These are phyloP conservation scores for Penicillium olsonii DNA, from an alignment of 2,329 filamentous ascomycete genomes.

Conservation along the genomic window DNA sequence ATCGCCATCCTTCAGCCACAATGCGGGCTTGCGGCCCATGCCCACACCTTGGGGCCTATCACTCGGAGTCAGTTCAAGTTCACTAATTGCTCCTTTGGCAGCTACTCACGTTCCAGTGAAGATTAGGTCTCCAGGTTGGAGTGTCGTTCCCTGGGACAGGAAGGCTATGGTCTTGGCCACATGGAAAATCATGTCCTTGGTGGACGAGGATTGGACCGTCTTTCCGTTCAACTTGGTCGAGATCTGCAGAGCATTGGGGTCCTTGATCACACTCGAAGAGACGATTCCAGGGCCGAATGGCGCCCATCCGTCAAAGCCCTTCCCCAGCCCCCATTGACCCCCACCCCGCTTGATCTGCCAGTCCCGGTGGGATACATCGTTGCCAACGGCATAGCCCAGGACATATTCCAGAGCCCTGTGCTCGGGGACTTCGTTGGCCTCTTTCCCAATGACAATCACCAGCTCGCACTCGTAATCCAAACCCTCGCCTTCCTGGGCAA, in stretches of 20 bases:
- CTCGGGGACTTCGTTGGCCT: constrained; percentile 66
- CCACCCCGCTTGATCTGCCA: constrained; percentile 71
- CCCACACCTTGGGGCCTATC: constrained; percentile 67
- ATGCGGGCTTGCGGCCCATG: constrained; percentile 65
- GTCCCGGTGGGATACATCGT: constrained; percentile 78
- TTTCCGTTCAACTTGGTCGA: constrained; percentile 53
- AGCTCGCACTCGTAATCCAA: constrained; percentile 82
- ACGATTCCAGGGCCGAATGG: constrained; percentile 74
- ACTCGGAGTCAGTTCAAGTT: constrained; percentile 50
- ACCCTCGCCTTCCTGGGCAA: constrained; percentile 66
- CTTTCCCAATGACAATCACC: constrained; percentile 70
- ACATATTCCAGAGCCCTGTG: constrained; percentile 69
- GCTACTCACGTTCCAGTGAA: constrained; percentile 48
- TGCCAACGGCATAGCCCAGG: constrained; percentile 72
- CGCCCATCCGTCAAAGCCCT: constrained; percentile 75
- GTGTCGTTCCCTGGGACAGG: constrained; percentile 46
- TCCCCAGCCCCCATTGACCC: constrained; percentile 71
- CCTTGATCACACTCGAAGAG: constrained; percentile 48
- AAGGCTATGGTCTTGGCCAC: constrained; percentile 50
- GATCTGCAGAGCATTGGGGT: constrained; percentile 45
- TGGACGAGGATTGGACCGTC: constrained; percentile 51
- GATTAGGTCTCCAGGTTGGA: constrained; percentile 44
- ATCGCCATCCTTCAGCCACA: constrained; percentile 72
- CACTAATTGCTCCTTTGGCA: neutral
- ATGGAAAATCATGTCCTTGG: constrained; percentile 53